Base-by-base conservation (phyloP, 1,284 basidiomycete species). In the Pseudozyma sp. region DNA sequence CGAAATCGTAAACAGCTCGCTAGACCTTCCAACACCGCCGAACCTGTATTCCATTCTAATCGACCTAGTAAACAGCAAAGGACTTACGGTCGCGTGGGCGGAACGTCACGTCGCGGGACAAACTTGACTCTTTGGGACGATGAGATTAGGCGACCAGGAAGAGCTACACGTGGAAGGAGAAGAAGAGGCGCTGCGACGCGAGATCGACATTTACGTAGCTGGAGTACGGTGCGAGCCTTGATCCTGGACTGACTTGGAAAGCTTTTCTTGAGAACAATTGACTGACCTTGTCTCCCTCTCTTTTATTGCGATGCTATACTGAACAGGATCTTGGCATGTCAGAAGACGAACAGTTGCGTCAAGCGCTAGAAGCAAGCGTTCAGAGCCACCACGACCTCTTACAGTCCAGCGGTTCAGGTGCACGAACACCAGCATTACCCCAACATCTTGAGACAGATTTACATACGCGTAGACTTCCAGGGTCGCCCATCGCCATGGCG, bases 281-380 rank as follows among this genome's bases (percentile, higher is more conserved):
- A 40, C 63, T 71, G 52, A 71, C 55, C 3, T 21, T 18, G 5
- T 8, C 39, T 7, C 42, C 19, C 7, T 44, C 11, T 10, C 7
- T 40, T 47, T 12, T 25, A 12, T 25, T 38, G 18, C 21, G 19
- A 8, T 19, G 12, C n/a, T 34, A 34, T 18, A 31, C 11, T 12
- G 12, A 21, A 52, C 53, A 70, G 68, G 60, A 68, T 34, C 42
- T 67, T 7, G 59, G 51, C 40, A 59, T 75, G 62, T 71, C 73
- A 9, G 73, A 76, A 51, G 73, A 76, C 53, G 73, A 76, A 43
- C 73, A 76, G 43, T 19, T 76, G n/a, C 69, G 73, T 8, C 73
- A 72, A 56, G 73, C 73, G 6, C 50, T 76, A 34, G 73, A 76
- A 43, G 73, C 73, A 7, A 76, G 73, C 18, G 73, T 76, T 10